Base-by-base conservation (phyloP, 495 filamentous ascomycete species). In the Choiromyces venosus region DNA sequence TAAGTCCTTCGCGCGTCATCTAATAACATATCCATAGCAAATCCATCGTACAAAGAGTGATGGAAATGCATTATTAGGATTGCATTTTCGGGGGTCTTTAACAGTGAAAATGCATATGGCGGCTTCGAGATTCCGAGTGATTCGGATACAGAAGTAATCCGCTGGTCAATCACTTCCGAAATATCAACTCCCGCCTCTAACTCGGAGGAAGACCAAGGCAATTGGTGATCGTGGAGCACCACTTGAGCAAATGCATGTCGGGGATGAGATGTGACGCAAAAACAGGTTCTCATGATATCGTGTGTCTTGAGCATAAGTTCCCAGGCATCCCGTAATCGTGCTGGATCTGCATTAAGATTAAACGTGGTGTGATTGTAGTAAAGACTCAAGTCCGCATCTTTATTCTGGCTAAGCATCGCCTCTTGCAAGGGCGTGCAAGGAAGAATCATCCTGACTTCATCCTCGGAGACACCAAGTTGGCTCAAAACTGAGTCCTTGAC, bases 341-440 rank as follows among this genome's bases (percentile, higher is more conserved):
- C 70, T 14, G 85, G 37, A 56, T 87, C 76, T 5, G 83, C 85
- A 67, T 75, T 75, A 19, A 90, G 75, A 14, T 83, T 79, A 68
- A 90, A 83, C 6, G 86, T 72, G 2, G 88, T 84, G 44, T 85
- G 84, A 73, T 90, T 91, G 75, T 82, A 86, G 74, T 91, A 91
- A 12, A 86, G 76, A 1, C 76, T 78, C 16, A 81, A 76, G 52
- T 80, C 81, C 35, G 76, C 74, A 10, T 80, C 83, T 4, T 76
- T 65, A 9, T 85, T 84, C n/a, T 85, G 83, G 19, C 86, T 87
- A 10, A 96, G 84, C 91, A 94, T 95, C 12, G 88, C 90, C 82
- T 93, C 90, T 77, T 96, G 92, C 1, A 96, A 81, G 3, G 92
- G 90, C 4, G 92, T 94, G 76, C 92, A 95, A 35, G 92, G 92